These are phyloP conservation scores for Lactarius evosmus DNA, from an alignment of 768 basidiomycete species.

Conservation along the genomic window DNA sequence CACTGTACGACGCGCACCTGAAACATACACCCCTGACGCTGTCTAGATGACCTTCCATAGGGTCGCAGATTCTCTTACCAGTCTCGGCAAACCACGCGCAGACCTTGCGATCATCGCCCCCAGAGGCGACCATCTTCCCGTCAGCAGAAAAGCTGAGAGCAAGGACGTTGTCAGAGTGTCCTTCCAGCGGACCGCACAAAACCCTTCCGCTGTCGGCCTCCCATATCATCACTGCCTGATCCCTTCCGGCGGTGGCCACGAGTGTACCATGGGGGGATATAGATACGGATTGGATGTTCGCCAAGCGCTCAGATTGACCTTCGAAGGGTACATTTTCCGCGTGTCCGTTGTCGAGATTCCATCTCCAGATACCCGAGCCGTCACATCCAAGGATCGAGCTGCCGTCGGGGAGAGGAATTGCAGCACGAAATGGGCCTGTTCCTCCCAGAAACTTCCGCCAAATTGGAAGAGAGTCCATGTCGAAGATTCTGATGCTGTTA, in stretches of 20 bases:
- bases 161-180: constrained; percentile 15
- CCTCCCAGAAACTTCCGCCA: neutral
- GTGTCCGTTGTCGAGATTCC: neutral
- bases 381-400: constrained; percentile 4
- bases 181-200: constrained; percentile 18
- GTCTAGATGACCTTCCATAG: constrained; percentile 10
- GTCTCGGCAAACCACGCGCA: constrained; percentile 18
- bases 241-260: constrained; percentile 8
- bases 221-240: constrained; percentile 20
- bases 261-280: constrained; percentile 21
- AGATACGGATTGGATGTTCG: constrained; percentile 8
- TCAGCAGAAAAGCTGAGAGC: constrained; percentile 24
- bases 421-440: constrained; percentile 9
- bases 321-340: neutral
- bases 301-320: neutral
- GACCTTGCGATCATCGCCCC: constrained; percentile 18
- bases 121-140: constrained; percentile 19
- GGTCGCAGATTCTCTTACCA: constrained; percentile 10
- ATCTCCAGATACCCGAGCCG: neutral
- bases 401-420: neutral
- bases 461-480: constrained; percentile 14
- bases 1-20: neutral
- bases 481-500: constrained; percentile 7
- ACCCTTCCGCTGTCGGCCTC: constrained; percentile 11
- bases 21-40: constrained; percentile 18